Base-by-base conservation (phyloP, 1,284 basidiomycete genomes). In the Kwoniella shivajii region DNA sequence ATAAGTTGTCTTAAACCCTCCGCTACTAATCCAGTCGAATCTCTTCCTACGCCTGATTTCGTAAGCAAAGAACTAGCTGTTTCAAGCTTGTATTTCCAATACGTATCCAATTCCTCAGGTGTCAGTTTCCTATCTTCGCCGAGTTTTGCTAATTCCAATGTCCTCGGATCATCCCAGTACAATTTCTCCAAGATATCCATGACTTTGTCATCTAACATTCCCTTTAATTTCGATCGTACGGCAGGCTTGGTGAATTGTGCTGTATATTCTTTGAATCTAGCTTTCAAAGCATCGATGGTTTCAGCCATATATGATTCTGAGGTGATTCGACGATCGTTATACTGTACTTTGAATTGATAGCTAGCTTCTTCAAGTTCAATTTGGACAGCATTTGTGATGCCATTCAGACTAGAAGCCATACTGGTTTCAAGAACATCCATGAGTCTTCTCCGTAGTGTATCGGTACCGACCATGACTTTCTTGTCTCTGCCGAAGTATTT, bases 341-440 rank as follows among this genome's bases (percentile, higher is more conserved):
- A 99, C 77, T 98, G 92, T 0, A 99, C 77, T 78, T 99, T 99
- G 85, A 99, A 99, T 77, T 98, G 94, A 77, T 99, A 99, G 27
- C 87, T 87, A 1, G 95, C 88, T 71, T 98, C 95, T 76, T 99
- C 95, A 13, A 98, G 84, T 76, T 99, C 96, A 33, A 96, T 85
- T 70, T 96, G 93, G 4, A 99, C 95, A 1, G 92, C 91, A 73
- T 97, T 97, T 50, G 92, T 91, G 73, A 99, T 97, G 1, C 90
- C 88, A 69, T 98, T 92, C 10, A 99, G 82, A 38, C 91, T 93
- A 0, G 89, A 89, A 0, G 93, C 90, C 95, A 99, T 99, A 39
- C 89, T 92, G 22, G 92, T 92, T 75, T 99, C 96, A 48, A 99
- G 83, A 6, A 99, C 94, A 63, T 94, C 89, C 93, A 98, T 98